Evolutionary conservation across 257 asterid genomes (phyloP).

Genomic region (Ajuga chamaepitys): DNA sequence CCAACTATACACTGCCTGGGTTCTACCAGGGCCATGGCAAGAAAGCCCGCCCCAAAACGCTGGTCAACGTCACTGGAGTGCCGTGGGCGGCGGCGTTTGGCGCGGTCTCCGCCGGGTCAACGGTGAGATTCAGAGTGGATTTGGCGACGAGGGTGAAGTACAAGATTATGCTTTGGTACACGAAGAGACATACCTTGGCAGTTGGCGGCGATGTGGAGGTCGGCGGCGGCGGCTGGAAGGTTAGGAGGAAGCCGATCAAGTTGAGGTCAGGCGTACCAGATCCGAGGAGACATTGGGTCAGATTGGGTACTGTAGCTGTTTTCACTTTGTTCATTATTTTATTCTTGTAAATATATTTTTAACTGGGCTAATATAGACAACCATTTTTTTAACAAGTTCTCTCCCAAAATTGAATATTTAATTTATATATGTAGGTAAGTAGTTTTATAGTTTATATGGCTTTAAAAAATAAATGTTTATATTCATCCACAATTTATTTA

Average conservation of each 20-base stretch:
- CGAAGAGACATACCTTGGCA: constrained; percentile 29
- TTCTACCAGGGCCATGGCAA: constrained; percentile 77
- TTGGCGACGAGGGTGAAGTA: constrained; percentile 53
- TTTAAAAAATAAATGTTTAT: no score
- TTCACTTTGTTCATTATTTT: not conserved
- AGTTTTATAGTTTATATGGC: no score
- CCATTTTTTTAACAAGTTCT: no score
- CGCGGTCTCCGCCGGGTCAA: constrained; percentile 30
- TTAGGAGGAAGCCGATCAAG: constrained; percentile 35
- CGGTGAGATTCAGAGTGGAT: constrained; percentile 41
- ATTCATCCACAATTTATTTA: no score
- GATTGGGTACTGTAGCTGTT: not conserved
- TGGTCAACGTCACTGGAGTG: constrained; percentile 30
- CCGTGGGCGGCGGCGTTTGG: constrained; percentile 50
- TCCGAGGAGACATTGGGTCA: not conserved
- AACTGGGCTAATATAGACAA: no score
- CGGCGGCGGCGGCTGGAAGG: constrained; percentile 40
- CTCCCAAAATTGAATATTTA: no score
- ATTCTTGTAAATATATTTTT: not conserved
- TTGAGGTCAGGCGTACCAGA: constrained; percentile 28
- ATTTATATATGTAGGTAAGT: not conserved
- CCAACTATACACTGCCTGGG: constrained; percentile 30
- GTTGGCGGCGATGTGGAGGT: constrained; percentile 44
- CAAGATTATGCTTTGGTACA: constrained; percentile 48
- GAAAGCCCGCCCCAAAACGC: constrained; percentile 23